Conservation (phyloP, 371 early-diverging fungal species). For the Rhizomucor miehei region DNA sequence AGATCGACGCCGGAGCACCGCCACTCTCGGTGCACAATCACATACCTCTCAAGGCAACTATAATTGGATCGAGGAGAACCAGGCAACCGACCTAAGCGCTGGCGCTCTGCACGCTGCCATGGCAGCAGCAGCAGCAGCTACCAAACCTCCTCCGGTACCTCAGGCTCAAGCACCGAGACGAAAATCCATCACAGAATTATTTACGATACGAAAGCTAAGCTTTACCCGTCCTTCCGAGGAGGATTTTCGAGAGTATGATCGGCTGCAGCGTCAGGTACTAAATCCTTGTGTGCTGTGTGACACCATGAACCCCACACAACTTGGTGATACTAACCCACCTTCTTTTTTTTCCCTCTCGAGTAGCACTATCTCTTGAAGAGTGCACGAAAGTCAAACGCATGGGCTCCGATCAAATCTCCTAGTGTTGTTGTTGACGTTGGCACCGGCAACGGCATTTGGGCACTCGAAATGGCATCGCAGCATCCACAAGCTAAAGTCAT, state of each 20-base stretch:
- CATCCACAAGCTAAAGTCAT: constrained; percentile 42
- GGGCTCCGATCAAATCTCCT: constrained; percentile 32
- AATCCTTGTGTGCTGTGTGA: neutral
- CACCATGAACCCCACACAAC: neutral
- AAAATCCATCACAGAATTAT: constrained; percentile 48
- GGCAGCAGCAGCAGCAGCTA: constrained; percentile 13
- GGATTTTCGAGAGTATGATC: constrained; percentile 41
- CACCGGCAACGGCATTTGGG: constrained; percentile 57
- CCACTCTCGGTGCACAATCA: constrained; percentile 27
- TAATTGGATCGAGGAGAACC: constrained; percentile 43
- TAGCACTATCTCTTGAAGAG: constrained; percentile 48
- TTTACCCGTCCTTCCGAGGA: constrained; percentile 24
- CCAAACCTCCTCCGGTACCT: constrained; percentile 6
- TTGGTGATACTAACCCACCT: neutral
- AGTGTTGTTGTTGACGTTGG: constrained; percentile 52
- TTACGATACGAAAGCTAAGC: constrained; percentile 39
- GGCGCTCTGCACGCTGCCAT: constrained; percentile 20
- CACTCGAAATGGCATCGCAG: constrained; percentile 57
- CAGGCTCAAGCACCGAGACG: constrained; percentile 24
- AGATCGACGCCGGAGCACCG: constrained; percentile 35
- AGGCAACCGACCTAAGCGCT: constrained; percentile 18
- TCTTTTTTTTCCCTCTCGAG: neutral
- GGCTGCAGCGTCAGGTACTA: constrained; percentile 41
- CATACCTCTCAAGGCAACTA: constrained; percentile 34
- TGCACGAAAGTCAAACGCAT: constrained; percentile 37